phyloP scores from a whole-genome alignment of 345 rosid species.

The Ricinus communis region DNA sequence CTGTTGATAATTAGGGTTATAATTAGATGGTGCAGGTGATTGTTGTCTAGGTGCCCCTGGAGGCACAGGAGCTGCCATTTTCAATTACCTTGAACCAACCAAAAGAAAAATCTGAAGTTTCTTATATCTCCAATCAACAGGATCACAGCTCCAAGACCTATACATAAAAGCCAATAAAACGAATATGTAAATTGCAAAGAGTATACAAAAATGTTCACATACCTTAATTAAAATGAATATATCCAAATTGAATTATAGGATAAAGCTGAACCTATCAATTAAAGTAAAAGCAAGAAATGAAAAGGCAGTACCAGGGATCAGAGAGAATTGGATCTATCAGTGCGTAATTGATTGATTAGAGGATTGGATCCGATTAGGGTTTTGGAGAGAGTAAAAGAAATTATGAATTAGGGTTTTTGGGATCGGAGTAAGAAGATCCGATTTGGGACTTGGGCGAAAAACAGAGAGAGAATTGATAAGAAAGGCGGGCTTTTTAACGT shows the following conservation, averaged over 20 bases:
- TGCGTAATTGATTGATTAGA: not conserved
- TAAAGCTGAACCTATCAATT: not conserved
- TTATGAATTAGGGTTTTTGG: constrained; percentile 8
- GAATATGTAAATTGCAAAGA: not conserved
- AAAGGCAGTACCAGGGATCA: not conserved
- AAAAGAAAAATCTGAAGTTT: constrained; percentile 10
- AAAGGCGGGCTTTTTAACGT: constrained; percentile 3
- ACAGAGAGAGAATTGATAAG: not conserved
- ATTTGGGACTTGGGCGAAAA: not conserved
- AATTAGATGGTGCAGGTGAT: constrained; percentile 48
- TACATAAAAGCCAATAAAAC: not conserved
- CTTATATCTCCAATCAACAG: constrained; percentile 1
- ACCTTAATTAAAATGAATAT: not conserved
- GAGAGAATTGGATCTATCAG: constrained; percentile 3
- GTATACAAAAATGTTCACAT: not conserved
- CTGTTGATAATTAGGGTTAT: constrained; percentile 46
- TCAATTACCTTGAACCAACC: constrained; percentile 20
- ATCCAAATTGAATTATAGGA: not conserved
- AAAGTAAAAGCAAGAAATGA: not conserved
- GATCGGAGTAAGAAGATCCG: constrained; percentile 18
- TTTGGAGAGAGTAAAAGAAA: constrained; percentile 1
- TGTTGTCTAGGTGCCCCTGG: constrained; percentile 84
- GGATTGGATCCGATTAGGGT: constrained; percentile 28
- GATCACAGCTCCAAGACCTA: constrained; percentile 13
- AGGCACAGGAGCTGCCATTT: constrained; percentile 84